Evolutionary conservation across 208 protist species (phyloP).

Genomic region (Phytomonas sp.): DNA sequence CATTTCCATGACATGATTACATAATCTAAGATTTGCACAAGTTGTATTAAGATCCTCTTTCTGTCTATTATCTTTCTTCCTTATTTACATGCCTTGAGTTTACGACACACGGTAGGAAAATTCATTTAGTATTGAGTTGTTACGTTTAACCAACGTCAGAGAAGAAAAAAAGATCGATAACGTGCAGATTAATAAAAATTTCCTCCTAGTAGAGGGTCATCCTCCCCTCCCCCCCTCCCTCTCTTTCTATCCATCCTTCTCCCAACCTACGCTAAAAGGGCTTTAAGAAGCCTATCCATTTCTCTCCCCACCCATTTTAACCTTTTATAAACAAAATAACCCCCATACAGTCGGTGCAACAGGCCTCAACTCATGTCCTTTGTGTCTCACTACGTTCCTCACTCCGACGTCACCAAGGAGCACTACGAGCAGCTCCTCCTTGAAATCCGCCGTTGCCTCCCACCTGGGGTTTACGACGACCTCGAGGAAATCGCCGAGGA

Average conservation of each 20-base stretch:
- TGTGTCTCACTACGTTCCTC: constrained; percentile 49
- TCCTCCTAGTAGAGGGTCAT: neutral
- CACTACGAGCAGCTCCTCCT: constrained; percentile 80
- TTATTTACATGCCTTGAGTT: neutral
- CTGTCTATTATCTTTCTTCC: neutral
- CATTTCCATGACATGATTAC: neutral
- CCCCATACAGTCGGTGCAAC: constrained; percentile 3
- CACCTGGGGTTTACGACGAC: constrained; percentile 64
- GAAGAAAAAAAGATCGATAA: constrained; percentile 4
- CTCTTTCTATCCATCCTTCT: too few species aligned
- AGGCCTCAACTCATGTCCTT: neutral
- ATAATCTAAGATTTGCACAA: neutral
- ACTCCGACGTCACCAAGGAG: constrained; percentile 51
- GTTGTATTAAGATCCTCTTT: neutral
- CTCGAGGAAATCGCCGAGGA: constrained; percentile 75
- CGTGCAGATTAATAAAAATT: constrained; percentile 2
- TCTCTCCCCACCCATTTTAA: neutral
- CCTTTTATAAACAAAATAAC: neutral
- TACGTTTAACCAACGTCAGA: neutral
- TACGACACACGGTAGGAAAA: neutral
- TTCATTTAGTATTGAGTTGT: neutral
- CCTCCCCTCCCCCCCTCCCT: too few species aligned
- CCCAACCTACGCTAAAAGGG: neutral
- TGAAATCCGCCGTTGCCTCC: constrained; percentile 70
- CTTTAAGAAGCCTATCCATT: neutral